Percentiles rank a stretch among this genome's conserved stretches.
phyloP scores from a whole-genome alignment of 2,329 filamentous ascomycete genomes.

The Sporothrix curviconia region DNA sequence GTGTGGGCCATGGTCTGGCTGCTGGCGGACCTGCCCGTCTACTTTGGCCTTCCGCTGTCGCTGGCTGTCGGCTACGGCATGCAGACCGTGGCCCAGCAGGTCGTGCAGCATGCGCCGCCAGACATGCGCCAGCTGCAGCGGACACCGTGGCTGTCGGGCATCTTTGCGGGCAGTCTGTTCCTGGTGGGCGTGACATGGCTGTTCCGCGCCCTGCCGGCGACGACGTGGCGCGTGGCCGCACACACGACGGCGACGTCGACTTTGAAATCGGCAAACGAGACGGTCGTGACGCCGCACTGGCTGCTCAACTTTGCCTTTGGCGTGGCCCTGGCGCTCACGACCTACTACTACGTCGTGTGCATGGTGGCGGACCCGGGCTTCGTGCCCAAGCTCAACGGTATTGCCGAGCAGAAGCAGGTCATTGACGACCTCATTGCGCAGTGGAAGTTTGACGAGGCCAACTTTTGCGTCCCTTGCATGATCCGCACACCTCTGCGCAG shows the following conservation, averaged over 20 bases:
- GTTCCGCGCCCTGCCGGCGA: constrained; percentile 57
- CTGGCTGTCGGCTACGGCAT: constrained; percentile 60
- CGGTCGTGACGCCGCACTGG: constrained; percentile 47
- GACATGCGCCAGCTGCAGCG: constrained; percentile 88
- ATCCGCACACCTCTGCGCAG: constrained; percentile 84
- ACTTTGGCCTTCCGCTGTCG: constrained; percentile 66
- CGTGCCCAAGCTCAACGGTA: constrained; percentile 82
- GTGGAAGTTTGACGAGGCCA: constrained; percentile 88
- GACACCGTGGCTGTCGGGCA: constrained; percentile 88
- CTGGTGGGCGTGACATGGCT: constrained; percentile 73
- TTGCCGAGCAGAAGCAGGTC: constrained; percentile 80
- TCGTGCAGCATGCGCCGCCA: constrained; percentile 73
- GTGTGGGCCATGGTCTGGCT: constrained; percentile 66
- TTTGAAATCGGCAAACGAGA: neutral
- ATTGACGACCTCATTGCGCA: constrained; percentile 79
- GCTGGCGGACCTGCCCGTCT: constrained; percentile 67
- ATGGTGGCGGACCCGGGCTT: constrained; percentile 90
- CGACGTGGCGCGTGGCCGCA: constrained; percentile 25
- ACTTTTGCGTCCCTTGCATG: constrained; percentile 95
- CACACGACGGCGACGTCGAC: neutral
- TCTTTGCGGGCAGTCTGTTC: constrained; percentile 83
- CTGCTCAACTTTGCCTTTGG: constrained; percentile 73
- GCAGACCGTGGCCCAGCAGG: constrained; percentile 70
- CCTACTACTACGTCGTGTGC: constrained; percentile 79
- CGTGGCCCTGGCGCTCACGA: constrained; percentile 55